These are phyloP conservation scores for Leishmania lainsoni DNA, from an alignment of 208 protist species.

Conservation along the genomic window DNA sequence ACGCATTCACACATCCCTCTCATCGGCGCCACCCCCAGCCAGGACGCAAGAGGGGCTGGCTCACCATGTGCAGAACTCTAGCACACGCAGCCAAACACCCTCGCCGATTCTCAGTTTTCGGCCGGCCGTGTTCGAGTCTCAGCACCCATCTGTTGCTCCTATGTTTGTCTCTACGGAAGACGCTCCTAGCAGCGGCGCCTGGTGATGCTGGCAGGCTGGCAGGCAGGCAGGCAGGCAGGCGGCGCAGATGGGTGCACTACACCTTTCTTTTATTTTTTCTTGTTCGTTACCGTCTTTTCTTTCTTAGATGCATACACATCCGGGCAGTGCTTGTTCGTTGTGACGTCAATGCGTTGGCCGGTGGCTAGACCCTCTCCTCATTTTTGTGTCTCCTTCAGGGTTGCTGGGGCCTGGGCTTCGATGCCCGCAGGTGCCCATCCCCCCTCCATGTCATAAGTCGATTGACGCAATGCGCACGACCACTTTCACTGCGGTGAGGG, in stretches of 20 bases:
- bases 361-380: not conserved
- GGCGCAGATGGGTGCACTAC: not conserved
- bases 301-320: not conserved
- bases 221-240: not conserved
- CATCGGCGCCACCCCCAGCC: not conserved
- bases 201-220: not conserved
- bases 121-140: conserved; percentile 15
- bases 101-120: conserved; percentile 33
- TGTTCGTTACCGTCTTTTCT: not conserved
- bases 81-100: not conserved
- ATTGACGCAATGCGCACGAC: not conserved
- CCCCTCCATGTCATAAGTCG: not conserved
- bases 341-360: not conserved
- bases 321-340: not conserved
- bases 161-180: not conserved
- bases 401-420: not conserved
- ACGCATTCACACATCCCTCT: not conserved
- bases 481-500: not conserved
- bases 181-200: no score
- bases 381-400: not conserved
- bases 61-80: not conserved
- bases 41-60: not conserved
- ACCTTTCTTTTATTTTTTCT: not conserved
- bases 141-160: not conserved
- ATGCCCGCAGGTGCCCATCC: not conserved